Conservation (phyloP, 140 eudicot genomes). For the Senecio squalidus region DNA sequence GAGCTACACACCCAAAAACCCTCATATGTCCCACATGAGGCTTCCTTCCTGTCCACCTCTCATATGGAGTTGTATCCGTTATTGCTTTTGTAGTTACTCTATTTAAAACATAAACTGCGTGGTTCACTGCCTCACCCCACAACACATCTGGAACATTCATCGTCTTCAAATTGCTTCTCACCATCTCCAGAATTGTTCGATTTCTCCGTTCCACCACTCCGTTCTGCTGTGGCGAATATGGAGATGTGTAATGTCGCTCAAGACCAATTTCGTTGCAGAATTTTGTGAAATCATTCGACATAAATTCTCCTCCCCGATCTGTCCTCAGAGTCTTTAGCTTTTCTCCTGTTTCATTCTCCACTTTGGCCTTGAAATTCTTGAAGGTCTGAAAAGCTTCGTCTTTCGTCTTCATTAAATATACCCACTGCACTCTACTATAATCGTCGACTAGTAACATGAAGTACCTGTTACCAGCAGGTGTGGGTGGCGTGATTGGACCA, state of each 20-base stretch:
- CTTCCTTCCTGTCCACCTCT: background rate
- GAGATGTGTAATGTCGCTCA: background rate
- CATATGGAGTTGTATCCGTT: no score
- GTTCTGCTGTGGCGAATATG: background rate
- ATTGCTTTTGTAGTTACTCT: background rate
- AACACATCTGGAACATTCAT: background rate
- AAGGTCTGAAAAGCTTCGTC: background rate
- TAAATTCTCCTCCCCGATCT: background rate
- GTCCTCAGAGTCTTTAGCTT: background rate
- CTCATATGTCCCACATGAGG: no score
- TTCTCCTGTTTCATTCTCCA: background rate
- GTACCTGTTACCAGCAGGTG: background rate
- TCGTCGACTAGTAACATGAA: background rate
- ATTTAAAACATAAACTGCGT: background rate
- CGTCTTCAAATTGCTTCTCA: background rate
- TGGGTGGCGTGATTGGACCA: background rate
- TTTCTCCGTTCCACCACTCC: background rate
- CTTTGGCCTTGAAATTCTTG: background rate
- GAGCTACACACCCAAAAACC: no score
- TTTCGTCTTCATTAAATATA: background rate
- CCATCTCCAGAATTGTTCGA: background rate
- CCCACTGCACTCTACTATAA: background rate
- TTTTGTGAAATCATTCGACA: background rate
- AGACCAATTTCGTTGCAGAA: background rate
- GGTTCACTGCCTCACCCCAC: constrained; percentile 1